These are phyloP conservation scores for Dysphania ambrosioides DNA, from an alignment of 148 eudicot genomes.

Conservation along the genomic window DNA sequence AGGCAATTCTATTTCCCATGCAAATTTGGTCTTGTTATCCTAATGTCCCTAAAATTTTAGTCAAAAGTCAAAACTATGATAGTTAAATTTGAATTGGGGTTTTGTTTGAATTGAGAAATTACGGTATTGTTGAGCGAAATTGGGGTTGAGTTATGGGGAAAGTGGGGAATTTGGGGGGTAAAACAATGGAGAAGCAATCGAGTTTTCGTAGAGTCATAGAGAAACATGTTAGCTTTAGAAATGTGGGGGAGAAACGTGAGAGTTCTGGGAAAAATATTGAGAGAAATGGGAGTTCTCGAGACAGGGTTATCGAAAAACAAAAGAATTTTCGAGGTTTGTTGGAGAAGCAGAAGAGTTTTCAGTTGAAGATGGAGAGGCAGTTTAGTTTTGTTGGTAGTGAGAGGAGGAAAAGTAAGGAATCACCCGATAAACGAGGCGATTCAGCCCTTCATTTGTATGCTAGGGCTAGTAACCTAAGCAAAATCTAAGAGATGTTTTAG, in stretches of 20 bases:
- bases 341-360: constrained; percentile 65
- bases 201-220: constrained; percentile 24
- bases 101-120: background rate
- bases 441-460: no score
- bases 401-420: constrained; percentile 60
- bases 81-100: no score
- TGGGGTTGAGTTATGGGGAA: constrained; percentile 29
- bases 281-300: constrained; percentile 31
- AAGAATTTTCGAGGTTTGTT: constrained; percentile 47
- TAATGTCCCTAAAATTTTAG: no score
- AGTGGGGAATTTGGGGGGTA: constrained; percentile 1
- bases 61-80: no score
- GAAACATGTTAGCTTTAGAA: background rate
- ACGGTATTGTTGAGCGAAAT: background rate
- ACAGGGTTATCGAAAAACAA: constrained; percentile 47
- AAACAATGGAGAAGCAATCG: constrained; percentile 23
- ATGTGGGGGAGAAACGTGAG: no score
- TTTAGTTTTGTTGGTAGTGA: constrained; percentile 64
- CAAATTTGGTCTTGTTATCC: no score
- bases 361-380: constrained; percentile 64
- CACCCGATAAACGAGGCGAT: constrained; percentile 90
- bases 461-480: no score
- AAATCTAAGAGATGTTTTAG: no score
- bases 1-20: no score
- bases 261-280: no score